Evolutionary conservation across 2,329 filamentous ascomycete species (phyloP).

Genomic region (Paramyrothecium roridum): DNA sequence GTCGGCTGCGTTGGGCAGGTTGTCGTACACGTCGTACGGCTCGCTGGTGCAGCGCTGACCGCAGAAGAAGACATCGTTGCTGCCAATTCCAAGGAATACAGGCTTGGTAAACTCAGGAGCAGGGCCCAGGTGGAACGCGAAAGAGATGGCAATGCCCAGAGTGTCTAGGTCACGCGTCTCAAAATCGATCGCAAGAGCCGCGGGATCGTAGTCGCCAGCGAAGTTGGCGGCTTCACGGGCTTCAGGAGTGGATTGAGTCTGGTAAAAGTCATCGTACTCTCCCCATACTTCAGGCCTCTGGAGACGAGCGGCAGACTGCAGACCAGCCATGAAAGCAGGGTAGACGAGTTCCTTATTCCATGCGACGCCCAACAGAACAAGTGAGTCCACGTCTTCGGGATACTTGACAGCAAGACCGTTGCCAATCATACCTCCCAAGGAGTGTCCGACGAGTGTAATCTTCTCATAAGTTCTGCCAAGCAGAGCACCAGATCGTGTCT

Average conservation of each 20-base stretch:
- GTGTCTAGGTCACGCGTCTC: conserved; percentile 14
- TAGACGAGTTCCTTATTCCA: conserved; percentile 12
- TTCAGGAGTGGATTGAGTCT: conserved; percentile 11
- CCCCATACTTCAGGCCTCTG: conserved; percentile 11
- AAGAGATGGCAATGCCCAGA: conserved; percentile 12
- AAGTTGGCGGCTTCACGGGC: conserved; percentile 13
- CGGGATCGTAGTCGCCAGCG: conserved; percentile 10
- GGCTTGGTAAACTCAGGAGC: conserved; percentile 10
- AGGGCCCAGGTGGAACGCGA: conserved; percentile 12
- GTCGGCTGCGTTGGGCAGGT: conserved; percentile 6
- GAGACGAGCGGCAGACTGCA: conserved; percentile 9
- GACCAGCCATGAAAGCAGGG: conserved; percentile 13
- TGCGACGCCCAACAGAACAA: conserved; percentile 11
- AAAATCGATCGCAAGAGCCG: conserved; percentile 7
- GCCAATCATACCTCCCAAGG: background rate
- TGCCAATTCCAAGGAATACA: conserved; percentile 13
- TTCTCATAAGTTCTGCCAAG: conserved; percentile 7
- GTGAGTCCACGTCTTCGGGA: conserved; percentile 9
- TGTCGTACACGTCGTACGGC: conserved; percentile 8
- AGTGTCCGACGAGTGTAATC: conserved; percentile 9
- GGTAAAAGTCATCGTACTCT: conserved; percentile 7
- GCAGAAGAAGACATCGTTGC: conserved; percentile 14
- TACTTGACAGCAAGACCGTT: conserved; percentile 10
- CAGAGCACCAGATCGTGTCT: conserved; percentile 8
- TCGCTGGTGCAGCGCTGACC: conserved; percentile 7